Conservation (phyloP, 208 protist species). For the Trypanosoma caninum region DNA sequence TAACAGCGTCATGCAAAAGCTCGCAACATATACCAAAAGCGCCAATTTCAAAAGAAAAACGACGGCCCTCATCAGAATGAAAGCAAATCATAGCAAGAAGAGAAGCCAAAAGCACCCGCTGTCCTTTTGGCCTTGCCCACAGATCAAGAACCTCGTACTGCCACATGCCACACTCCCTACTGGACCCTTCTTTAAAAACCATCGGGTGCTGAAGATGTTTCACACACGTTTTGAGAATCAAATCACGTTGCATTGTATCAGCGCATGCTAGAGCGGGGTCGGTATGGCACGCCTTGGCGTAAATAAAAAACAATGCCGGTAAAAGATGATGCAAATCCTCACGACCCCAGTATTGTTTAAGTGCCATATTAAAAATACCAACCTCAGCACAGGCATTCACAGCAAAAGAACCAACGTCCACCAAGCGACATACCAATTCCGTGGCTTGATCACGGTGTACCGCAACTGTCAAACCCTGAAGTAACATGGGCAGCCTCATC, state of each 20-base stretch:
- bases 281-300: slow-evolving; percentile 77
- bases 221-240: slow-evolving; percentile 46
- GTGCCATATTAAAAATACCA: slow-evolving; percentile 71
- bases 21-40: slow-evolving; percentile 66
- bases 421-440: slow-evolving; percentile 71
- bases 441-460: slow-evolving; percentile 74
- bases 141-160: slow-evolving; percentile 59
- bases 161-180: slow-evolving; percentile 45
- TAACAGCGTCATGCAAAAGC: slow-evolving; percentile 36
- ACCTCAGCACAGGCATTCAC: slow-evolving; percentile 77
- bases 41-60: slow-evolving; percentile 41
- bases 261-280: slow-evolving; percentile 67
- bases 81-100: slow-evolving; percentile 59
- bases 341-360: slow-evolving; percentile 78
- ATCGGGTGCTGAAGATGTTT: slow-evolving; percentile 61
- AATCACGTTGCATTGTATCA: slow-evolving; percentile 36
- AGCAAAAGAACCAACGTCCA: slow-evolving; percentile 67
- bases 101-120: slow-evolving; percentile 60
- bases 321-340: slow-evolving; percentile 65
- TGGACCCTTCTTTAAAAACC: slow-evolving; percentile 24
- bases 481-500: slow-evolving; percentile 66
- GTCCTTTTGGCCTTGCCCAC: slow-evolving; percentile 52
- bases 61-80: slow-evolving; percentile 44
- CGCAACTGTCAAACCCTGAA: slow-evolving; percentile 75
- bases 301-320: slow-evolving; percentile 83